Percentiles rank a stretch among this genome's conserved stretches.
Evolutionary conservation across 768 basidiomycete genomes (phyloP).

Genomic region (Gymnopilus dilepis): DNA sequence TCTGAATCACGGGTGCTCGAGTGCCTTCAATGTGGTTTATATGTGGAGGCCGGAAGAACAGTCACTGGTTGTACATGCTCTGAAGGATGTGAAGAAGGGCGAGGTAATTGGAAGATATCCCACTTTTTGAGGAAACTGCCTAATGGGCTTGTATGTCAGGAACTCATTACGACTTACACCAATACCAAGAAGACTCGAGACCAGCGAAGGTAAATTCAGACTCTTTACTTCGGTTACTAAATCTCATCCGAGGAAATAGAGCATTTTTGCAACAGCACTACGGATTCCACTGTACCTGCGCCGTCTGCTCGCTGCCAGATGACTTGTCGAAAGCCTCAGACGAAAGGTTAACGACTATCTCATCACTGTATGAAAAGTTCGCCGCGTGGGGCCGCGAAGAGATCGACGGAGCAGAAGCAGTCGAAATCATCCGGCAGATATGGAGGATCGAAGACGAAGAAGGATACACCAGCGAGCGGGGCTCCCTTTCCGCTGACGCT

Average conservation of each 20-base stretch:
- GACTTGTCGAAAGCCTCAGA: constrained; percentile 57
- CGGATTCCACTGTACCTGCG: constrained; percentile 63
- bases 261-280: constrained; percentile 54
- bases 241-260: constrained; percentile 36
- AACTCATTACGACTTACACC: constrained; percentile 66
- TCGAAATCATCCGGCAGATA: constrained; percentile 51
- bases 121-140: not conserved
- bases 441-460: constrained; percentile 66
- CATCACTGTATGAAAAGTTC: constrained; percentile 49
- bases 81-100: constrained; percentile 57
- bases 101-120: constrained; percentile 40
- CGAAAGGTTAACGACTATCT: constrained; percentile 50
- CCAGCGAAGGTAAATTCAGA: constrained; percentile 52
- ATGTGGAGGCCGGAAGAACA: constrained; percentile 57
- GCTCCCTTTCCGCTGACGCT: constrained; percentile 65
- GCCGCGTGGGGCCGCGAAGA: constrained; percentile 51
- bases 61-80: constrained; percentile 58
- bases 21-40: constrained; percentile 72
- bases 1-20: constrained; percentile 71
- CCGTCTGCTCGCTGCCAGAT: constrained; percentile 59
- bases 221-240: not conserved
- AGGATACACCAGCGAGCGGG: constrained; percentile 70
- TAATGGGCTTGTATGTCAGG: constrained; percentile 38
- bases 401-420: constrained; percentile 56
- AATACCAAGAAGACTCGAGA: constrained; percentile 58